phyloP scores from a whole-genome alignment of 2,329 filamentous ascomycete genomes.

The Ceratocystis diversiconidia region DNA sequence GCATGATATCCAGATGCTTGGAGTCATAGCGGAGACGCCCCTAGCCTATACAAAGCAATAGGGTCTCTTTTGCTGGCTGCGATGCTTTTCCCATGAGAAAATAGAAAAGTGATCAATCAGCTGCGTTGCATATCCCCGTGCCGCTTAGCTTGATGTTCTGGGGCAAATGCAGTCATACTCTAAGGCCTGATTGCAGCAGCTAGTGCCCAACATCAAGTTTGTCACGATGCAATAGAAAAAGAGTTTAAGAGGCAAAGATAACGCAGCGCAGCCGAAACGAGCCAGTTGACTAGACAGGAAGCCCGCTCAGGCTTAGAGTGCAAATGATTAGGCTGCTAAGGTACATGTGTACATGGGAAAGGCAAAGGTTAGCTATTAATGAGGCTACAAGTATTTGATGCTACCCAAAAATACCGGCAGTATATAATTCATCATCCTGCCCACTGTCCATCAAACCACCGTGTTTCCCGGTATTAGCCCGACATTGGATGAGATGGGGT shows the following conservation, averaged over 20 bases:
- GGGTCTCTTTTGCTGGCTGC: not conserved
- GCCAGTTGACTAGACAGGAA: not conserved
- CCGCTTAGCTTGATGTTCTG: constrained; percentile 6
- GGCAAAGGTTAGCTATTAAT: not conserved
- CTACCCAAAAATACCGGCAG: not conserved
- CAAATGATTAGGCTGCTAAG: not conserved
- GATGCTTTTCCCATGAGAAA: not conserved
- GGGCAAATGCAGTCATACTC: not conserved
- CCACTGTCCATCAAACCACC: too few relatives aligned
- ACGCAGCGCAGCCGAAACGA: not conserved
- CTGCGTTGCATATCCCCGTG: not conserved
- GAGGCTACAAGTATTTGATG: not conserved
- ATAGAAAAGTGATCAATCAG: not conserved
- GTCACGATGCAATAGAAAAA: not conserved
- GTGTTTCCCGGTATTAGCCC: not conserved
- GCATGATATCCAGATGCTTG: not conserved
- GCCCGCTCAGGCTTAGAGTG: not conserved
- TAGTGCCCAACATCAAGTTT: constrained; percentile 5
- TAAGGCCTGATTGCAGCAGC: constrained; percentile 9
- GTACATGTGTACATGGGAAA: not conserved
- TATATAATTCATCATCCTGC: not conserved
- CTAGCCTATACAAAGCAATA: not conserved
- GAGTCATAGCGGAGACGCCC: not conserved
- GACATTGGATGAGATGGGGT: not conserved
- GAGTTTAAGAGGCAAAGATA: not conserved